Evolutionary conservation across 768 basidiomycete genomes (phyloP).

Genomic region (Tulasnella calospora): DNA sequence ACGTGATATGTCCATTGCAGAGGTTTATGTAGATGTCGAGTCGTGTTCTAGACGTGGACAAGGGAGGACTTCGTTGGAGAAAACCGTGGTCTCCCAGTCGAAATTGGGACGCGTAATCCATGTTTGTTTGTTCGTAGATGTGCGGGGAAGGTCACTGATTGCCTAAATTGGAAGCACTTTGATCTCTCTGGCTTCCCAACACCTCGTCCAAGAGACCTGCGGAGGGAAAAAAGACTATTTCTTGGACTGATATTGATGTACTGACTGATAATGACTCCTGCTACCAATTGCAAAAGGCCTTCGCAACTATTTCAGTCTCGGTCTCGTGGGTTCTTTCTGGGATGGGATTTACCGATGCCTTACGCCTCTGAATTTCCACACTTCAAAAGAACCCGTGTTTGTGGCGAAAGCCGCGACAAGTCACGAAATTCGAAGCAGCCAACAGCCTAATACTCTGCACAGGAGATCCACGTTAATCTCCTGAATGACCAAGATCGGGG

Average conservation of each 20-base stretch:
- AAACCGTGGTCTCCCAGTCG: background rate
- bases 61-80: too few species aligned
- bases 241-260: background rate
- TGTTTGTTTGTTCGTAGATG: background rate
- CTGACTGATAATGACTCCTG: background rate
- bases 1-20: constrained; percentile 2
- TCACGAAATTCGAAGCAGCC: background rate
- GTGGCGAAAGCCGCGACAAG: background rate
- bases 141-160: background rate
- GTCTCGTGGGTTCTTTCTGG: background rate
- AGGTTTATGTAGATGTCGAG: background rate
- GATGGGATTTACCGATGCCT: background rate
- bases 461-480: background rate
- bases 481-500: background rate
- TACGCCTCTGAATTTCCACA: background rate
- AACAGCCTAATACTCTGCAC: background rate
- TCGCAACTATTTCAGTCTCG: background rate
- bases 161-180: background rate
- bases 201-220: background rate
- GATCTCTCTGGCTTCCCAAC: background rate
- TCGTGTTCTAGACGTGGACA: background rate
- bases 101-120: constrained; percentile 4
- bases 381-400: background rate
- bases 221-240: background rate
- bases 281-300: background rate